Percentiles rank a stretch among this genome's conserved stretches.
These are phyloP conservation scores for Boechera retrofracta DNA, from an alignment of 345 rosid species.

Conservation along the genomic window DNA sequence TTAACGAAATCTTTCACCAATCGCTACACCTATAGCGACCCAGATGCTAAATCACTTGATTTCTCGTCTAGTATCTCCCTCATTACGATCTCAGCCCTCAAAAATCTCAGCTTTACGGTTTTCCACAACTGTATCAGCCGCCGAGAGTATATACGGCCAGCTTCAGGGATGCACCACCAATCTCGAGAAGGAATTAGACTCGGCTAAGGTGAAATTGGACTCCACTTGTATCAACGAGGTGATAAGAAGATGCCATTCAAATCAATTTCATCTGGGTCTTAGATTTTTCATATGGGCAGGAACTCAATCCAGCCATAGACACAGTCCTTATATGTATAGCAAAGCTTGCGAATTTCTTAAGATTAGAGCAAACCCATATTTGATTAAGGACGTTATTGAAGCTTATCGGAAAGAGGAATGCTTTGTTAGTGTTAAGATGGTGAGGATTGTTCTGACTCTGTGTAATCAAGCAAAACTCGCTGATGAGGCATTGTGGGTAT, in stretches of 20 bases:
- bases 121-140: slow-evolving; percentile 48
- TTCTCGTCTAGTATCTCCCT: slow-evolving; percentile 40
- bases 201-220: slow-evolving; percentile 54
- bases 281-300: slow-evolving; percentile 88
- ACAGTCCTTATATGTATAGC: slow-evolving; percentile 63
- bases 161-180: slow-evolving; percentile 50
- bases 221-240: slow-evolving; percentile 62
- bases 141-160: slow-evolving; percentile 51
- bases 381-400: slow-evolving; percentile 61
- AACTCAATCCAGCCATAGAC: slow-evolving; percentile 65
- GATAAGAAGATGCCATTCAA: slow-evolving; percentile 50
- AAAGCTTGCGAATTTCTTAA: slow-evolving; percentile 67
- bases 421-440: slow-evolving; percentile 59
- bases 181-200: slow-evolving; percentile 57
- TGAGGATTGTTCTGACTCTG: slow-evolving; percentile 67
- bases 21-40: not conserved
- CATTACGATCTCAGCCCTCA: slow-evolving; percentile 39
- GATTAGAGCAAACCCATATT: slow-evolving; percentile 58
- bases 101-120: slow-evolving; percentile 44
- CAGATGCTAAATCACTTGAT: slow-evolving; percentile 29
- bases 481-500: slow-evolving; percentile 68
- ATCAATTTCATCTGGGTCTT: slow-evolving; percentile 59
- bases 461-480: slow-evolving; percentile 70
- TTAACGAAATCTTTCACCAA: slow-evolving; percentile 1
- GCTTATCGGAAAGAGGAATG: slow-evolving; percentile 55